Evolutionary conservation across 805 yeast genomes (phyloP).

Genomic region (Myxozyma neglecta): DNA sequence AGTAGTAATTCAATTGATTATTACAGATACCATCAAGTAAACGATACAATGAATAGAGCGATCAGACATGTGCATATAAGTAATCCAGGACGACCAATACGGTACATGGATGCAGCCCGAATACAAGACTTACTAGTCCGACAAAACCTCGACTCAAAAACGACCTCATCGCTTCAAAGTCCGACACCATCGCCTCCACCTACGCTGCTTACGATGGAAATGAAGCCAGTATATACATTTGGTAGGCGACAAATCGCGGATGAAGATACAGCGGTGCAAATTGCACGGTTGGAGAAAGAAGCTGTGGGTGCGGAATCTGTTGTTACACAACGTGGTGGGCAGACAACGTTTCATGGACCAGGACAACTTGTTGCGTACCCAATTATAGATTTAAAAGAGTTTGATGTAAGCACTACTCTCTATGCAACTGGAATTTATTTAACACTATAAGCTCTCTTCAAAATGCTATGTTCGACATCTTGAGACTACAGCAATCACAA

Average conservation of each 20-base stretch:
- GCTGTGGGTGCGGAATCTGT: constrained; percentile 53
- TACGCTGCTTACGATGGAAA: constrained; percentile 75
- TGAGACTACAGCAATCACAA: constrained; percentile 44
- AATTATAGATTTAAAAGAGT: constrained; percentile 65
- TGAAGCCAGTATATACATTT: constrained; percentile 84
- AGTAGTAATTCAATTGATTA: neutral
- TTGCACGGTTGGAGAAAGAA: constrained; percentile 31
- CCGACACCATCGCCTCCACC: constrained; percentile 51
- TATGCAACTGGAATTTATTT: constrained; percentile 28
- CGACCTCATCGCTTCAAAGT: neutral
- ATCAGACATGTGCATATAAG: constrained; percentile 16
- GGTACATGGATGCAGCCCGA: constrained; percentile 3
- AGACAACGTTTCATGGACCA: constrained; percentile 93
- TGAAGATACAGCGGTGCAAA: constrained; percentile 22
- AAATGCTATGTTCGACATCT: constrained; percentile 67
- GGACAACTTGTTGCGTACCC: constrained; percentile 91
- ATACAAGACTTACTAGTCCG: constrained; percentile 15
- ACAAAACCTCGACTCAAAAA: constrained; percentile 2
- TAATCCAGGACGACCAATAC: neutral
- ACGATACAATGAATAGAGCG: neutral
- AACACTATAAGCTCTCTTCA: constrained; percentile 50
- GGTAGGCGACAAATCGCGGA: constrained; percentile 70
- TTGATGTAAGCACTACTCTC: constrained; percentile 36
- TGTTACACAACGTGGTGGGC: constrained; percentile 92
- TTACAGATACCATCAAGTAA: too few relatives aligned